Evolutionary conservation across 2,329 filamentous ascomycete genomes (phyloP), one percentile per base, ranked within the genome.

Genomic region (Epichloe sp.): DNA sequence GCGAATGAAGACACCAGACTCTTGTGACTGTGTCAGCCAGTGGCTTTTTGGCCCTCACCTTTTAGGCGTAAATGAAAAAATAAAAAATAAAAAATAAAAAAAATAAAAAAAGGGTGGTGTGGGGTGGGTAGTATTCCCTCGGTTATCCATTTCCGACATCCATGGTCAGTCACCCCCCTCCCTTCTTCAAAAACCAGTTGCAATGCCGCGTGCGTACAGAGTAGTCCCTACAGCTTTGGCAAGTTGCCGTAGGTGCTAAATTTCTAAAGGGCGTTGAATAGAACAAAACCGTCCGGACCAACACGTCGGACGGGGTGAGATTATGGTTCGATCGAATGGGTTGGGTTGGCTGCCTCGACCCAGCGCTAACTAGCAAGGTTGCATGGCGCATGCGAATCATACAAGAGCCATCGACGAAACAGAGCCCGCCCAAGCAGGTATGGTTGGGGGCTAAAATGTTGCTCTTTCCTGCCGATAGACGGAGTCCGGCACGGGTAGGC

Each of bases 341-440:
- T 34, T 35, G 52, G 48, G 40, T 42, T 17, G 21, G 19, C 44
- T 42, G 23, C 15, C 34, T 17, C 21, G 37, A 11, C 37, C 41
- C 41, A 7, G 31, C 48, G 38, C 40, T 45, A 26, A 26, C 1
- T 26, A 26, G 23, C 23, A 37, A 19, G 40, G 51, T n/a, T 48
- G 35, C 44, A 41, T 50, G 52, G 23, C 34, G 42, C 52, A 51
- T 48, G 48, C 48, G n/a, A 35, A 48, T 44, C 47, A 49, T 43
- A 45, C 42, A 36, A 36, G 36, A 1, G 7, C 5, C 17, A 21
- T 50, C 8, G 41, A 45, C 21, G 34, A 38, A 14, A 47, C 44
- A 38, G 44, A 31, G 44, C 41, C 37, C 40, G 41, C 42, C 50
- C 12, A 47, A 26, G 23, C 43, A 31, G 4, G 26, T 3, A 7